Percentiles rank a stretch among this genome's conserved stretches.
These are phyloP conservation scores for Trypanosoma caninum DNA, from an alignment of 208 protist species.

Conservation along the genomic window DNA sequence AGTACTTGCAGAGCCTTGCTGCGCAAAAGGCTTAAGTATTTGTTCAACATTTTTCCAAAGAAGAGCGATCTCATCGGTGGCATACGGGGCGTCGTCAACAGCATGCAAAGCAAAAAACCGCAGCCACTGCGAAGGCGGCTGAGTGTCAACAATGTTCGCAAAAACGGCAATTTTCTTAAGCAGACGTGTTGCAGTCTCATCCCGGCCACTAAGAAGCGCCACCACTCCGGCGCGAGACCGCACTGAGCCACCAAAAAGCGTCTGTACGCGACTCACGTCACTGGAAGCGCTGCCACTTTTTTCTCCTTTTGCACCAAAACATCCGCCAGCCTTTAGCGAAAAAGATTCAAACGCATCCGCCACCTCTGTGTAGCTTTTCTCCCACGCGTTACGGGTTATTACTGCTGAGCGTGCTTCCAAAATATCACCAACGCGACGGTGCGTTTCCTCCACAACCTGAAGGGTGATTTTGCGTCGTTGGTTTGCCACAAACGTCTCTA, in stretches of 20 bases:
- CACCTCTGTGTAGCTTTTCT: constrained; percentile 49
- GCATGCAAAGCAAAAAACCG: constrained; percentile 47
- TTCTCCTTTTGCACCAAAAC: background rate
- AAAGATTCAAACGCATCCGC: constrained; percentile 67
- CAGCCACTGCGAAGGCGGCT: constrained; percentile 54
- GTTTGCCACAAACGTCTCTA: constrained; percentile 62
- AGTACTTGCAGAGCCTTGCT: constrained; percentile 37
- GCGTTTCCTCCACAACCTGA: constrained; percentile 56
- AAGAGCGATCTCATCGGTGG: constrained; percentile 41
- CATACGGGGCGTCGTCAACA: constrained; percentile 31
- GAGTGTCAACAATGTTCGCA: constrained; percentile 51
- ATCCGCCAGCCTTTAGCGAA: constrained; percentile 19
- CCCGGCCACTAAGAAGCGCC: constrained; percentile 33
- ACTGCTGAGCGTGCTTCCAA: constrained; percentile 50
- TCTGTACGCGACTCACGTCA: background rate
- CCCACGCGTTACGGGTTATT: constrained; percentile 61
- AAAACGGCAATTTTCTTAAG: constrained; percentile 50
- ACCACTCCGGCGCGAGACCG: constrained; percentile 15
- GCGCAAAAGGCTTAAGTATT: constrained; percentile 43
- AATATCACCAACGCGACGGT: constrained; percentile 49
- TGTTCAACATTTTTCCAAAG: constrained; percentile 56
- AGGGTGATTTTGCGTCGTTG: constrained; percentile 45
- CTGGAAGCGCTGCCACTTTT: constrained; percentile 4
- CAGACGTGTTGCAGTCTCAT: constrained; percentile 35
- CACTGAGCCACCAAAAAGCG: background rate